Evolutionary conservation across 2,329 filamentous ascomycete genomes (phyloP), one percentile per base, ranked within the genome.

Genomic region (Colletotrichum noveboracense): DNA sequence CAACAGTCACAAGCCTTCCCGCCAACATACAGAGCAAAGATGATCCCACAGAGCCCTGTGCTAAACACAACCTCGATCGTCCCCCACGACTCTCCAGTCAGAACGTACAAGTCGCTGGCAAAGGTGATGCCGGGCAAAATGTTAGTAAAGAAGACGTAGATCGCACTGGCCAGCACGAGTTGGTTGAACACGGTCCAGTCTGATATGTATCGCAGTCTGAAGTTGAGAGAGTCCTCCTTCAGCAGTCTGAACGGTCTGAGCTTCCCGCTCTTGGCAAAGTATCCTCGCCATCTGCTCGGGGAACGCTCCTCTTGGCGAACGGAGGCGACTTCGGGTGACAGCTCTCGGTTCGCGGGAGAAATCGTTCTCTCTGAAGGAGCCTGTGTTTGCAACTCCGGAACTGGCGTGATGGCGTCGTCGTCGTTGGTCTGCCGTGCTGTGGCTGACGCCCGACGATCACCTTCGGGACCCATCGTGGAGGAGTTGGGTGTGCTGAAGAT

Each of bases 91-190:
- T 88, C 84, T 16, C 91, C 91, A 0, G 92, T 93, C 77, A 91
- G 83, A 6, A 89, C 88, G 79, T 92, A 92, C 72, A 93, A 82
- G 80, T 93, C 92, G 80, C 89, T 92, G 1, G 91, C 91, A 82
- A 93, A 93, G 0, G 92, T 93, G 79, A 93, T 93, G 2, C 92
- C 91, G 0, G 92, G 92, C 13, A 94, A 82, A 7, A 93, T 85
- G 80, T 93, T 93, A 32, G 91, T 93, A 80, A 93, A 93, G 85
- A 93, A 93, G 75, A 93, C 88, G 82, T 92, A 93, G 34, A 93
- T 88, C 2, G 91, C 89, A 79, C 91, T 92, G 28, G 92, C 91
- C 69, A 93, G 83, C 8, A 93, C 85, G 52, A 93, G 84, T 79
- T 93, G 92, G 79, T 93, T 93, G 82, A 94, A 93, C 26, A 89